These are phyloP conservation scores for Clitopilus hobsonii DNA, from an alignment of 768 basidiomycete species.

Conservation along the genomic window DNA sequence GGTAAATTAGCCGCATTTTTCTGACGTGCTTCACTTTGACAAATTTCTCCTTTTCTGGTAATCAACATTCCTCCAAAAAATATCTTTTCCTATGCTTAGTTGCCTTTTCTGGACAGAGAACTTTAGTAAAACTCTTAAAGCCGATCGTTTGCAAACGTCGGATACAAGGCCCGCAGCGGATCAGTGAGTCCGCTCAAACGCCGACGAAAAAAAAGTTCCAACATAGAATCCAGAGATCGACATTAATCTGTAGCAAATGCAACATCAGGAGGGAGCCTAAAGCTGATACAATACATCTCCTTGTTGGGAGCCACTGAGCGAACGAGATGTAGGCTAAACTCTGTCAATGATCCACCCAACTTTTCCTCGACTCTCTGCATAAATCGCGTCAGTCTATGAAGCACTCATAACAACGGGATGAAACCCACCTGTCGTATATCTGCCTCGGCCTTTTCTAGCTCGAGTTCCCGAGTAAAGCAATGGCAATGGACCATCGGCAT, in stretches of 20 bases:
- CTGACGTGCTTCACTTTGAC: not conserved
- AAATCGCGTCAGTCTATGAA: slow-evolving; percentile 12
- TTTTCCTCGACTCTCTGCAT: slow-evolving; percentile 66
- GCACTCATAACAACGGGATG: slow-evolving; percentile 1
- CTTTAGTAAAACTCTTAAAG: slow-evolving; percentile 19
- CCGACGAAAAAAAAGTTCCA: not conserved
- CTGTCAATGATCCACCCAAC: slow-evolving; percentile 50
- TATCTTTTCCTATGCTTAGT: not conserved
- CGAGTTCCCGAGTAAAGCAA: slow-evolving; percentile 89
- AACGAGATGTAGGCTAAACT: slow-evolving; percentile 65
- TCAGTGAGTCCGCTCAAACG: not conserved
- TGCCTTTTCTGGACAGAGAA: not conserved
- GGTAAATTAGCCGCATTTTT: not conserved
- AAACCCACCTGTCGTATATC: slow-evolving; percentile 78
- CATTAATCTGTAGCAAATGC: slow-evolving; percentile 18
- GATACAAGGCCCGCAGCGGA: not conserved
- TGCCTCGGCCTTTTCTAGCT: slow-evolving; percentile 55
- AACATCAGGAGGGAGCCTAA: slow-evolving; percentile 28
- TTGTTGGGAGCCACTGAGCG: slow-evolving; percentile 94
- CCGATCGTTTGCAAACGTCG: slow-evolving; percentile 1
- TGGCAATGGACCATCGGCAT: slow-evolving; percentile 96
- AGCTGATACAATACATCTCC: slow-evolving; percentile 88
- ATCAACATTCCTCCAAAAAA: not conserved
- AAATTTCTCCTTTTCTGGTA: not conserved
- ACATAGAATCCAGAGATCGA: not conserved